Conservation (phyloP, 1,284 basidiomycete genomes). For the Waitea zeae region DNA sequence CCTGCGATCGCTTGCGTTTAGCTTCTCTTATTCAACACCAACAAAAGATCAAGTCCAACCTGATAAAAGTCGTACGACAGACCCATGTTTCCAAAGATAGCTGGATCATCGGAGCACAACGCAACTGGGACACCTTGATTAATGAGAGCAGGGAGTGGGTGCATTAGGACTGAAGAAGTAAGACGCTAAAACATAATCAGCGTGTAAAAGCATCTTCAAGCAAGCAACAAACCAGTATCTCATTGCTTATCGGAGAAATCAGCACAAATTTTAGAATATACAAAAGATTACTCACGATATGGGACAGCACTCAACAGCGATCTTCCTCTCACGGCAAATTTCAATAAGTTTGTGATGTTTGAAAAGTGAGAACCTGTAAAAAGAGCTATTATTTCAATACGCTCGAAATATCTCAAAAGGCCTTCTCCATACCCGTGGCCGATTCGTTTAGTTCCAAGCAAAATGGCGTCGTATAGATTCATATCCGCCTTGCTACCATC, state of each 20-base stretch:
- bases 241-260: slow-evolving; percentile 26
- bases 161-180: slow-evolving; percentile 60
- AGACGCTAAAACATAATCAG: slow-evolving; percentile 24
- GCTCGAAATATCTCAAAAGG: no score
- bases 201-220: not conserved
- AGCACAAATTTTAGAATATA: slow-evolving; percentile 5
- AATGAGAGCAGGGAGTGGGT: slow-evolving; percentile 47
- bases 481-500: slow-evolving; percentile 54
- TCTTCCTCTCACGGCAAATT: slow-evolving; percentile 40
- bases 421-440: slow-evolving; percentile 51
- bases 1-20: slow-evolving; percentile 16
- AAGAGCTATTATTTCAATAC: not conserved
- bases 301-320: slow-evolving; percentile 55
- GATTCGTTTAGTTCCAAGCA: slow-evolving; percentile 62
- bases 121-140: slow-evolving; percentile 56
- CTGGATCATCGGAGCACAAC: slow-evolving; percentile 57
- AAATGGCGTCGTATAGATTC: slow-evolving; percentile 65
- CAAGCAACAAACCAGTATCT: slow-evolving; percentile 34
- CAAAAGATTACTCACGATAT: slow-evolving; percentile 35
- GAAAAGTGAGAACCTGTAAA: slow-evolving; percentile 41
- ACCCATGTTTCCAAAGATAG: slow-evolving; percentile 63
- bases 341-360: slow-evolving; percentile 61
- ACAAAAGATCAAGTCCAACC: slow-evolving; percentile 14
- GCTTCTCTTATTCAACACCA: not conserved
- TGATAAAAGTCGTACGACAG: slow-evolving; percentile 60